Conservation (phyloP, 805 yeast species). For the Nakazawaea holstii region DNA sequence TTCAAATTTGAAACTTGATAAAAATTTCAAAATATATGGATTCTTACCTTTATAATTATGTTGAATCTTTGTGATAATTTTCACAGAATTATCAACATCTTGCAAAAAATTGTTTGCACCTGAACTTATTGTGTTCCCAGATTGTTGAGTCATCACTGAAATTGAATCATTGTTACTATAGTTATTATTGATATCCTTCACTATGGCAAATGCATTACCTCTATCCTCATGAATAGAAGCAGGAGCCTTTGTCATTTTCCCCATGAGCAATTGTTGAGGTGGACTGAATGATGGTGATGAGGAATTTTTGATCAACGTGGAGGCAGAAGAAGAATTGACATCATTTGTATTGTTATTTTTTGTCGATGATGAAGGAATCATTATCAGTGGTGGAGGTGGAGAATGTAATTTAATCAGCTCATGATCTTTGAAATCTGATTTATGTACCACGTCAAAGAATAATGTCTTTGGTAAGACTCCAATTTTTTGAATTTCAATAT, state of each 20-base stretch:
- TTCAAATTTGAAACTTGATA: conserved; percentile 47
- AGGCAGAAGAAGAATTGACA: conserved; percentile 2
- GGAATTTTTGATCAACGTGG: not conserved
- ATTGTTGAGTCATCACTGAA: not conserved
- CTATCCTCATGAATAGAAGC: conserved; percentile 33
- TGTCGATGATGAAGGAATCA: not conserved
- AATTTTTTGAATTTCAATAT: conserved; percentile 23
- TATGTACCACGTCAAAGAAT: conserved; percentile 38
- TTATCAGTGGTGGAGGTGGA: not conserved
- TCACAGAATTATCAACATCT: not conserved
- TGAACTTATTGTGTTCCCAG: conserved; percentile 19
- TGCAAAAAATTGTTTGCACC: conserved; percentile 18
- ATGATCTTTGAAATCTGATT: conserved; percentile 15
- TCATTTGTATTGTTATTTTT: not conserved
- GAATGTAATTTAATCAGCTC: not conserved
- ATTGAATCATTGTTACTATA: conserved; percentile 2
- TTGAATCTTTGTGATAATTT: conserved; percentile 14
- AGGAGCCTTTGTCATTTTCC: conserved; percentile 24
- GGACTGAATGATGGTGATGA: not conserved
- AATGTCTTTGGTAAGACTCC: conserved; percentile 44
- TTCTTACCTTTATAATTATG: conserved; percentile 68
- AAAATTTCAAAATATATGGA: conserved; percentile 53
- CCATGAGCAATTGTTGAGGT: conserved; percentile 3
- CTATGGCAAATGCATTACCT: conserved; percentile 41
- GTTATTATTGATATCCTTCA: conserved; percentile 14